Base-by-base conservation (phyloP, 2,329 filamentous ascomycete species). In the Sordariomycetes sp. region DNA sequence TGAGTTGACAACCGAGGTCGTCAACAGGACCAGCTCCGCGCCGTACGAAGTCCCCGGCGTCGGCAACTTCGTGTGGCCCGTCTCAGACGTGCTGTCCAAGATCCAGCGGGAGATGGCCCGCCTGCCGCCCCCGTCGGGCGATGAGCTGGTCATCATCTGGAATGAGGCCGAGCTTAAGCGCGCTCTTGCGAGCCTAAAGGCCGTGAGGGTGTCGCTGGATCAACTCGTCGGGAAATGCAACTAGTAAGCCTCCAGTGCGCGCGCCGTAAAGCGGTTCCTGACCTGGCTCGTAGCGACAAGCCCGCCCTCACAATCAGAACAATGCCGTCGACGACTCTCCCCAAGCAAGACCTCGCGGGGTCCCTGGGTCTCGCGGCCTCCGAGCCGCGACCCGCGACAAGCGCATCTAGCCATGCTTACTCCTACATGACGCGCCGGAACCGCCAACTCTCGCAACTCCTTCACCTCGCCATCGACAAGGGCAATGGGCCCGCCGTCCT, bases 61-160 rank as follows among this genome's bases (percentile, higher is more conserved):
- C 62, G 79, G 82, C 1, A 81, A 79, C 10, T 79, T 77, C 28
- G 54, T 62, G 25, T 24, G 54, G 34, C 58, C 61, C 10, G 53
- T 62, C 12, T 55, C 57, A 20, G 52, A 50, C 34, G 53, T 61
- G 17, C 56, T 62, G 24, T 58, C 57, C 10, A 56, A 53, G 10
- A 53, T 58, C 17, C 55, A 56, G 6, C 54, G 32, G 17, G 35
- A 52, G 48, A 39, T 56, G 17, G 48, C 32, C 20, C 45, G 48
- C 28, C 35, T 56, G 12, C 45, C 45, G 6, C 34, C 45, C 8
- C 57, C 61, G n/a, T 56, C 54, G 50, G 56, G 22, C n/a, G 57
- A 59, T 22, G 54, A 61, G 10, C 48, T 62, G 10, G 60, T 61
- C 35, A 62, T 62, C 50, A 59, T 62, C 28, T 62, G 60, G 59